Conservation (phyloP, 805 yeast genomes). For the Lachancea lanzarotensis region DNA sequence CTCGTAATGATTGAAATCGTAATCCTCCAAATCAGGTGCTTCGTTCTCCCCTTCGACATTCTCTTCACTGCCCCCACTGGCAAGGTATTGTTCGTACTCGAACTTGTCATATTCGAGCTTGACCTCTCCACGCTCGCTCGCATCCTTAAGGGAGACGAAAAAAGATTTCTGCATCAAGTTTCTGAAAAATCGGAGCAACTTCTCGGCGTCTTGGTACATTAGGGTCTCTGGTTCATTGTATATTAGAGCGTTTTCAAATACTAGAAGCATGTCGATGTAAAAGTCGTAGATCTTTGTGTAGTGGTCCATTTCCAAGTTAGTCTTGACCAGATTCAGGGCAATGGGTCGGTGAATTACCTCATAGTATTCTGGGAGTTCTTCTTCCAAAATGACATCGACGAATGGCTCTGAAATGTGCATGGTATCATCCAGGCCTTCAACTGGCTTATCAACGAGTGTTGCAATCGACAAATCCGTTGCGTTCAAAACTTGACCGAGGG, state of each 20-base stretch:
- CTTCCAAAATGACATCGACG: constrained; percentile 62
- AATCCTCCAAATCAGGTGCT: constrained; percentile 23
- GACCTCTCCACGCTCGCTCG: constrained; percentile 29
- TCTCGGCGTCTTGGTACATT: constrained; percentile 64
- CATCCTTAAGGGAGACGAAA: constrained; percentile 25
- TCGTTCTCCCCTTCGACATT: constrained; percentile 16
- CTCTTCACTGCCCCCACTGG: constrained; percentile 18
- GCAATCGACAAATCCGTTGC: constrained; percentile 22
- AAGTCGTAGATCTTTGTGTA: constrained; percentile 54
- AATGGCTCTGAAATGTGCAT: constrained; percentile 58
- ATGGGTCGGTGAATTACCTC: constrained; percentile 66
- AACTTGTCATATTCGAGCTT: constrained; percentile 25
- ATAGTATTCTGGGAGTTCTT: constrained; percentile 76
- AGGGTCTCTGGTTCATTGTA: constrained; percentile 71
- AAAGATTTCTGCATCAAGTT: constrained; percentile 24
- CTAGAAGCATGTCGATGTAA: constrained; percentile 48
- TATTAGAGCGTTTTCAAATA: constrained; percentile 71
- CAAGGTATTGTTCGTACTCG: constrained; percentile 27
- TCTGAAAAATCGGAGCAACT: constrained; percentile 48
- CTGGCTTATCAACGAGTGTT: constrained; percentile 15
- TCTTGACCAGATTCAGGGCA: constrained; percentile 55
- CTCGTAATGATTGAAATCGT: constrained; percentile 28
- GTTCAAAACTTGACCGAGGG: constrained; percentile 24
- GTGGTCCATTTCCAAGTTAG: constrained; percentile 45
- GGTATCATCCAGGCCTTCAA: constrained; percentile 21